Percentiles rank a stretch among this genome's conserved stretches.
These are phyloP conservation scores for Effrenium voratum DNA, from an alignment of 73 alveolate genomes.

Conservation along the genomic window DNA sequence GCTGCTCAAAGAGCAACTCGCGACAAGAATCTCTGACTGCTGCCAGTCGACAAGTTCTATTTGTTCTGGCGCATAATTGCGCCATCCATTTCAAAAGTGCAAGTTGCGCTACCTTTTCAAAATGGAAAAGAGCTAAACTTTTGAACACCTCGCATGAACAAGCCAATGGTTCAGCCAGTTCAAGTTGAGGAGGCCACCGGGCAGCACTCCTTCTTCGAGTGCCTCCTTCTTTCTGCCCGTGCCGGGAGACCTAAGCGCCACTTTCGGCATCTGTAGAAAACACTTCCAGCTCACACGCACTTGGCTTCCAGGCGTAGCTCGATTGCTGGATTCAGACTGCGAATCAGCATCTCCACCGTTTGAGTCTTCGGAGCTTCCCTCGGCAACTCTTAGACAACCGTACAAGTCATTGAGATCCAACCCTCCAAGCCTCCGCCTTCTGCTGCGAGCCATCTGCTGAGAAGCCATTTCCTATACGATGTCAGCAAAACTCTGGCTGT, in stretches of 20 bases:
- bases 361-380: conserved; percentile 91
- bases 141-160: background rate
- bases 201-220: conserved; percentile 81
- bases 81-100: too few relatives aligned
- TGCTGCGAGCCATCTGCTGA: conserved; percentile 82
- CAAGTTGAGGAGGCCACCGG: background rate
- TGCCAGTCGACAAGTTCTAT: too few relatives aligned
- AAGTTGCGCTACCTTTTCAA: too few relatives aligned
- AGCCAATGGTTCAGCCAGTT: background rate
- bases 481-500: background rate
- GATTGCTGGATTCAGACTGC: conserved; percentile 84
- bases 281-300: background rate
- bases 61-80: too few relatives aligned
- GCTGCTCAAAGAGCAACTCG: too few relatives aligned
- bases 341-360: conserved; percentile 74
- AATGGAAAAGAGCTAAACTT: background rate
- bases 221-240: conserved; percentile 87
- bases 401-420: background rate
- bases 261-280: background rate
- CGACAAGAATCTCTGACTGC: too few relatives aligned
- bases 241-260: conserved; percentile 62
- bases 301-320: conserved; percentile 45
- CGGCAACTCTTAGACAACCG: background rate
- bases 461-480: conserved; percentile 55
- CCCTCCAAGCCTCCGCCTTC: conserved; percentile 72